Evolutionary conservation across 1,139 yeast species (phyloP).

Genomic region (Geotrichum candidum): DNA sequence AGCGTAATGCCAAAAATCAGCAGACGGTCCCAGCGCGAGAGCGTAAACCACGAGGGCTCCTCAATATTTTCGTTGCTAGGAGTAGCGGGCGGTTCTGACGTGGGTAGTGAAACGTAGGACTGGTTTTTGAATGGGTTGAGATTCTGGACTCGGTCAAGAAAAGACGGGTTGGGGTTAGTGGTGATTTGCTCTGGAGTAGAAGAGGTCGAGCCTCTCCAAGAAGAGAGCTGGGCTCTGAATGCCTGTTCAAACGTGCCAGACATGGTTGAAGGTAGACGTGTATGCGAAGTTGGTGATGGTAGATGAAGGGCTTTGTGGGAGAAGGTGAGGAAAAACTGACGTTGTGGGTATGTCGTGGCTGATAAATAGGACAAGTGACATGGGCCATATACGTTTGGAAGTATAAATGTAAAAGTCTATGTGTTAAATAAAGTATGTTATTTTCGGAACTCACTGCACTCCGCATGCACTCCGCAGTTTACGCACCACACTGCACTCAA

Average conservation of each 20-base stretch:
- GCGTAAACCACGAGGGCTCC: slow-evolving; percentile 55
- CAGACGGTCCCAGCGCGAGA: slow-evolving; percentile 75
- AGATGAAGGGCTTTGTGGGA: not conserved
- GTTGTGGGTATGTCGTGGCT: not conserved
- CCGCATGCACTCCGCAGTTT: not conserved
- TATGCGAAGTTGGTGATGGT: not conserved
- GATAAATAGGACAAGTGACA: not conserved
- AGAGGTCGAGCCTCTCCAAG: slow-evolving; percentile 32
- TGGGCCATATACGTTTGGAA: too few species aligned
- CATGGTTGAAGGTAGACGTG: slow-evolving; percentile 6
- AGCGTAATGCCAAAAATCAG: slow-evolving; percentile 74
- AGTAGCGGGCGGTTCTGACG: slow-evolving; percentile 36
- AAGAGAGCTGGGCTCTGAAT: slow-evolving; percentile 35
- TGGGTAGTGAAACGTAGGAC: slow-evolving; percentile 48
- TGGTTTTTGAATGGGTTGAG: slow-evolving; percentile 39
- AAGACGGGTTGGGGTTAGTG: slow-evolving; percentile 24
- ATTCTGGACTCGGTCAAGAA: slow-evolving; percentile 39
- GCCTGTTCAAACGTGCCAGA: slow-evolving; percentile 29
- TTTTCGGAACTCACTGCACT: not conserved
- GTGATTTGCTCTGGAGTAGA: slow-evolving; percentile 25
- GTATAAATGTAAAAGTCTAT: not conserved
- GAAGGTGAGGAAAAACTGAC: not conserved
- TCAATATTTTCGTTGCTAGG: slow-evolving; percentile 26
- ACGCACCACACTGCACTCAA: not conserved
- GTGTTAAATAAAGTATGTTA: too few species aligned